Percentiles rank a stretch among this genome's conserved stretches.
Conservation (phyloP, 192 early-diverging fungal genomes). For the Phlyctochytrium arcticum region DNA sequence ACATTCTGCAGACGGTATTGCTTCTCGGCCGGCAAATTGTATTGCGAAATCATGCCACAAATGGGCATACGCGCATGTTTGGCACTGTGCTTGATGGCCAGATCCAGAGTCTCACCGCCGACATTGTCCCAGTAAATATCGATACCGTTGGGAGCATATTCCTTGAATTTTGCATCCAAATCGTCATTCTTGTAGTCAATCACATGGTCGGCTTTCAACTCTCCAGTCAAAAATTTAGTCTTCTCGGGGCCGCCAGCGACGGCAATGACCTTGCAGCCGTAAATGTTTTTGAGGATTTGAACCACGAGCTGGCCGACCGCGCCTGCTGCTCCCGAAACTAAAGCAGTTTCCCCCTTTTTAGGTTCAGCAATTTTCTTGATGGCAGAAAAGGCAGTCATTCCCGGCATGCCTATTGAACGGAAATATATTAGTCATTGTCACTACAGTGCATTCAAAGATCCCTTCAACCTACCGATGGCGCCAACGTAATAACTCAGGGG, state of each 20-base stretch:
- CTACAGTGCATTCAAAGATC: no score
- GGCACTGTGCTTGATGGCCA: constrained; percentile 61
- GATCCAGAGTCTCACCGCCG: constrained; percentile 75
- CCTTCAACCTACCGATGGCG: neutral
- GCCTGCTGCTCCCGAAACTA: constrained; percentile 78
- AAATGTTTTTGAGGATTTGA: constrained; percentile 54
- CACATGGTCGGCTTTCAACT: constrained; percentile 70
- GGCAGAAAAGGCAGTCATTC: constrained; percentile 72
- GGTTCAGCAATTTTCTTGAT: constrained; percentile 62
- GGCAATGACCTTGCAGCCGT: constrained; percentile 76
- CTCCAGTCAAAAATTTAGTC: constrained; percentile 57
- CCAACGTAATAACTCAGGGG: neutral
- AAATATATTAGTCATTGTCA: no score
- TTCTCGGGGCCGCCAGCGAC: constrained; percentile 81
- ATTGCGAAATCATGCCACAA: constrained; percentile 75
- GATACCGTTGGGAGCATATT: constrained; percentile 70
- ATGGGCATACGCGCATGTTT: constrained; percentile 58
- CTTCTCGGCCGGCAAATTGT: constrained; percentile 49
- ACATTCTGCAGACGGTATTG: constrained; percentile 50
- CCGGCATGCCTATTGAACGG: constrained; percentile 62
- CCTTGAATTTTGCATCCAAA: constrained; percentile 44
- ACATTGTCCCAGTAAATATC: constrained; percentile 51
- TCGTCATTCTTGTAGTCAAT: constrained; percentile 89
- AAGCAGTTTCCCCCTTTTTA: constrained; percentile 77
- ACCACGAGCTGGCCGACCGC: constrained; percentile 64